A percentile compares a stretch with the other conserved stretches of the same genome.
Conservation (phyloP, 352 stramenopile species). For the Phytophthora idaei region DNA sequence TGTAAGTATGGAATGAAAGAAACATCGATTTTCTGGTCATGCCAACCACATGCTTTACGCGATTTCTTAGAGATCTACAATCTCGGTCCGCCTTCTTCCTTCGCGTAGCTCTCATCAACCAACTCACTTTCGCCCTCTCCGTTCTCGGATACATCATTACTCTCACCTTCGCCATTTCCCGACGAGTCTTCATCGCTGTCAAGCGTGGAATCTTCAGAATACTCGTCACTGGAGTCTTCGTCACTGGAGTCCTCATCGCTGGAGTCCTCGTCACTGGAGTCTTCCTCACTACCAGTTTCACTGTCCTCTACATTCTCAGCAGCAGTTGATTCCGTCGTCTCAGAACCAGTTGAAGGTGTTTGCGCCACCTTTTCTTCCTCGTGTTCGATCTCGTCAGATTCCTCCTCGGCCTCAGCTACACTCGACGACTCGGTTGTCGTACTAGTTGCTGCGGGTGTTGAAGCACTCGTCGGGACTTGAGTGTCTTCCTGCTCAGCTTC, state of each 20-base stretch:
- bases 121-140: neutral
- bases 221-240: slow-evolving; percentile 12
- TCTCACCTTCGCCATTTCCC: slow-evolving; percentile 7
- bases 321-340: slow-evolving; percentile 1
- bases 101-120: slow-evolving; percentile 24
- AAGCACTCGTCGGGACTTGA: neutral
- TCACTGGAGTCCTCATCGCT: slow-evolving; percentile 4
- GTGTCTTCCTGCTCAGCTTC: slow-evolving; percentile 19
- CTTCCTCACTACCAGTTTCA: slow-evolving; percentile 1
- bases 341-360: neutral
- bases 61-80: slow-evolving; percentile 6
- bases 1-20: slow-evolving; percentile 5
- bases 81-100: neutral
- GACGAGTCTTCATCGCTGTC: slow-evolving; percentile 8
- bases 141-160: slow-evolving; percentile 10
- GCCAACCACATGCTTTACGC: neutral
- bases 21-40: neutral
- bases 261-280: slow-evolving; percentile 11
- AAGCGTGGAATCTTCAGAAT: neutral
- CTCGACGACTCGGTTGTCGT: neutral
- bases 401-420: neutral
- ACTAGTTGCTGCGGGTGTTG: neutral
- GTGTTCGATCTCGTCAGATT: neutral
- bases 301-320: slow-evolving; percentile 5
- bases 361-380: slow-evolving; percentile 1